A percentile compares a stretch with the other conserved stretches of the same genome.
These are phyloP conservation scores for Waltergamsia citrina DNA, from an alignment of 2,329 filamentous ascomycete genomes.

Conservation along the genomic window DNA sequence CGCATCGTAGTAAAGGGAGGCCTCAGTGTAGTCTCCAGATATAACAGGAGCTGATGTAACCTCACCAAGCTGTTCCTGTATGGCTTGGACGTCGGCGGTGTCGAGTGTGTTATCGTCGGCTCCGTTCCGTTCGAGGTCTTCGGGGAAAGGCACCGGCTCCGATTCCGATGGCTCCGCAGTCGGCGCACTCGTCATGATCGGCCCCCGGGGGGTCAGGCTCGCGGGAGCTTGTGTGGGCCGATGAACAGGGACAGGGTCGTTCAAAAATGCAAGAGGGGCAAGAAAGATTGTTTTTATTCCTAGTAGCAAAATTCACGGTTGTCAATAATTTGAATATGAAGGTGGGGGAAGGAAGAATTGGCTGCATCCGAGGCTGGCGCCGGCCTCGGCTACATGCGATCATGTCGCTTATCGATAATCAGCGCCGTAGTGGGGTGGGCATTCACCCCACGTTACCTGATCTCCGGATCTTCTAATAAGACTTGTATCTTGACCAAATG, in stretches of 20 bases:
- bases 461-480: no score
- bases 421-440: no score
- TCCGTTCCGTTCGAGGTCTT: constrained; percentile 4
- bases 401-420: no score
- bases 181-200: constrained; percentile 1
- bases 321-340: no score
- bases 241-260: background rate
- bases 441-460: no score
- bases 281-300: no score
- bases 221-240: background rate
- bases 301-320: no score
- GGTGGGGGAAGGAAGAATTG: no score
- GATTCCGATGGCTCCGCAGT: background rate
- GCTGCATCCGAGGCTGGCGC: no score
- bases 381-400: no score
- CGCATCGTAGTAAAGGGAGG: constrained; percentile 47
- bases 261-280: no score
- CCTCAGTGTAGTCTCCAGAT: constrained; percentile 6
- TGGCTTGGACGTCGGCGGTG: constrained; percentile 13
- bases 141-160: background rate
- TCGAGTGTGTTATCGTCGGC: constrained; percentile 8
- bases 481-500: no score
- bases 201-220: background rate
- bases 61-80: background rate
- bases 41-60: background rate